These are phyloP conservation scores for Mortierella sp. DNA, from an alignment of 371 early-diverging fungal species.

Conservation along the genomic window DNA sequence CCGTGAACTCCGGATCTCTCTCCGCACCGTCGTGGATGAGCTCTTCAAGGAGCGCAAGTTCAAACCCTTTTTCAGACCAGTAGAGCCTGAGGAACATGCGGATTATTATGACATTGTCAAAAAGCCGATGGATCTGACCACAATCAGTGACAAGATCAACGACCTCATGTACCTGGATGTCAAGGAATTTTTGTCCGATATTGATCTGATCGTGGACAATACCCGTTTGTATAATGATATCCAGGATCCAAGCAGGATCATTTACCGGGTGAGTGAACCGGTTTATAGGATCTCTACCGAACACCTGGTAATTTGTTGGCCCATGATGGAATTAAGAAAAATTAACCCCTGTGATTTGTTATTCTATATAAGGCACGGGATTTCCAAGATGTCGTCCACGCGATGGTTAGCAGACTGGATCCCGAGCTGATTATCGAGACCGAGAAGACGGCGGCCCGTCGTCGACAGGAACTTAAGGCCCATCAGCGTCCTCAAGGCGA, in stretches of 20 bases:
- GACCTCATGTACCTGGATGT: slow-evolving; percentile 61
- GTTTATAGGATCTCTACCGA: no score
- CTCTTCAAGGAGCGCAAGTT: slow-evolving; percentile 58
- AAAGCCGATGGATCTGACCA: slow-evolving; percentile 80
- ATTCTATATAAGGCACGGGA: slow-evolving; percentile 27
- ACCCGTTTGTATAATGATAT: slow-evolving; percentile 29
- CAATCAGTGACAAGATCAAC: slow-evolving; percentile 73
- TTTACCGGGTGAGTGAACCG: slow-evolving; percentile 22
- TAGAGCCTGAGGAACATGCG: slow-evolving; percentile 52
- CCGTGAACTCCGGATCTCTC: slow-evolving; percentile 60
- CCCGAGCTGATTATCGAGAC: slow-evolving; percentile 47
- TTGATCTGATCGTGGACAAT: slow-evolving; percentile 56
- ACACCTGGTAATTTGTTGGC: not conserved
- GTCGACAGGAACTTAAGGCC: slow-evolving; percentile 36
- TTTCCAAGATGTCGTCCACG: slow-evolving; percentile 40
- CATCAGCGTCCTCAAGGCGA: slow-evolving; percentile 38
- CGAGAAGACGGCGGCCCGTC: slow-evolving; percentile 38
- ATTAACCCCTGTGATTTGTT: not conserved
- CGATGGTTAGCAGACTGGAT: slow-evolving; percentile 45
- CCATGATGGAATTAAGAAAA: no score
- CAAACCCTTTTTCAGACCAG: slow-evolving; percentile 59
- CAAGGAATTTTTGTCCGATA: slow-evolving; percentile 65
- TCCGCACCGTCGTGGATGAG: slow-evolving; percentile 61
- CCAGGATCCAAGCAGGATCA: slow-evolving; percentile 41
- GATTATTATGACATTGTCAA: slow-evolving; percentile 67